These are phyloP conservation scores for Sporisorium sorghi DNA, from an alignment of 1,284 basidiomycete species.

Conservation along the genomic window DNA sequence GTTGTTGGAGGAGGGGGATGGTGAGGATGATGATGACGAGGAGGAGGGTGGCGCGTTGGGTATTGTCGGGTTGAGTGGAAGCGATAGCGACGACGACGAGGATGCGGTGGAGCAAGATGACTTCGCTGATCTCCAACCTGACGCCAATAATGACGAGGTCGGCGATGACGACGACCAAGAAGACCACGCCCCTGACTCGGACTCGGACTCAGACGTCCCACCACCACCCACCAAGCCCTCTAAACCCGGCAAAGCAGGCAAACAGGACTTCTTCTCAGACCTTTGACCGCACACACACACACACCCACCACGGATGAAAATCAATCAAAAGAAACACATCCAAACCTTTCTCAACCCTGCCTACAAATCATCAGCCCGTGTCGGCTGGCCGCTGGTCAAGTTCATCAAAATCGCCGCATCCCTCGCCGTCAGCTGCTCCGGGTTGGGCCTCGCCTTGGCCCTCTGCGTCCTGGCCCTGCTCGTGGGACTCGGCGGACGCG, in stretches of 20 bases:
- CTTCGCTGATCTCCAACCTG: background rate
- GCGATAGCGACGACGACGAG: conserved; percentile 27
- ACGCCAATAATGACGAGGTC: conserved; percentile 7
- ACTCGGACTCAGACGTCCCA: background rate
- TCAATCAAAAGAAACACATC: background rate
- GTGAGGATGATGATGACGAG: conserved; percentile 43
- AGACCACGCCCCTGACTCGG: background rate
- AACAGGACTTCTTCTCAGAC: conserved; percentile 38
- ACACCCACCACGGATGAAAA: conserved; percentile 6
- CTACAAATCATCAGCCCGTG: conserved; percentile 28
- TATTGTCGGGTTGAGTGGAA: conserved; percentile 10
- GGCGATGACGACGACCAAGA: background rate
- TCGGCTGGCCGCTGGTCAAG: conserved; percentile 30
- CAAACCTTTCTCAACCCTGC: background rate
- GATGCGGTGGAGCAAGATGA: conserved; percentile 13
- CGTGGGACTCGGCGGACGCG: conserved; percentile 90
- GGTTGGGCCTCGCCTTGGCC: conserved; percentile 85
- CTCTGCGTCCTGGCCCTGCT: conserved; percentile 89
- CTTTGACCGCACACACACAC: conserved; percentile 13
- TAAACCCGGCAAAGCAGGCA: conserved; percentile 6
- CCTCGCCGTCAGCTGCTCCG: conserved; percentile 82
- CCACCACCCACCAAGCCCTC: background rate
- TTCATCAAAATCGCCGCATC: conserved; percentile 70
- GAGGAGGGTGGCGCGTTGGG: conserved; percentile 24
- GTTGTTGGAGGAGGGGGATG: conserved; percentile 72